A percentile compares a stretch with the other conserved stretches of the same genome.
phyloP scores from a whole-genome alignment of 2,329 filamentous ascomycete species.

The Lasiodiplodia gonubiensis region DNA sequence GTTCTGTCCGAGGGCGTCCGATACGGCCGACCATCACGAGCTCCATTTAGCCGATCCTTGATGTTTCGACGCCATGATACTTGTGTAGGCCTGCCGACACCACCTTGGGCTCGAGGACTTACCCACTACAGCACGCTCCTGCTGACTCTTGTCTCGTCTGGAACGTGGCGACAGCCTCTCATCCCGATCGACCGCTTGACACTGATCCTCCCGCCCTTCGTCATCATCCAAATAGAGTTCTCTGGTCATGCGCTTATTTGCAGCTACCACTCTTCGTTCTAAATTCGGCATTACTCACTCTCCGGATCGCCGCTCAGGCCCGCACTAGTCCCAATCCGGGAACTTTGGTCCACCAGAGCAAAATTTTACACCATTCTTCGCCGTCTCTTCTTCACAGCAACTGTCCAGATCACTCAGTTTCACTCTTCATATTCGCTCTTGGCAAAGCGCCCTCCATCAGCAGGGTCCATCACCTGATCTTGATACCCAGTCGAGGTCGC shows the following conservation, averaged over 20 bases:
- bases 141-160: slow-evolving; percentile 1
- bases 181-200: neutral
- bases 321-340: slow-evolving; percentile 8
- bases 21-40: neutral
- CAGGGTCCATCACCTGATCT: neutral
- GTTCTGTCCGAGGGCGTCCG: neutral
- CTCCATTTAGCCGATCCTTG: neutral
- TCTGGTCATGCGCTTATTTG: neutral
- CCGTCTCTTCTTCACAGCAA: neutral
- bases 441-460: neutral
- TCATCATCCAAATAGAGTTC: slow-evolving; percentile 13
- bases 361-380: slow-evolving; percentile 11
- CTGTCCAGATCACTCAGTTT: neutral
- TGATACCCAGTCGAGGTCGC: slow-evolving; percentile 16
- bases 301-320: slow-evolving; percentile 1
- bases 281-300: neutral
- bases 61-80: neutral
- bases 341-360: slow-evolving; percentile 10
- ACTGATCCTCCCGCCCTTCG: neutral
- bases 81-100: neutral
- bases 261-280: neutral
- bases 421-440: neutral
- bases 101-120: neutral
- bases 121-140: neutral
- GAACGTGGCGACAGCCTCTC: neutral